Evolutionary conservation across 1,139 yeast species (phyloP).

Genomic region (Blastobotrys raffinosifermentans): DNA sequence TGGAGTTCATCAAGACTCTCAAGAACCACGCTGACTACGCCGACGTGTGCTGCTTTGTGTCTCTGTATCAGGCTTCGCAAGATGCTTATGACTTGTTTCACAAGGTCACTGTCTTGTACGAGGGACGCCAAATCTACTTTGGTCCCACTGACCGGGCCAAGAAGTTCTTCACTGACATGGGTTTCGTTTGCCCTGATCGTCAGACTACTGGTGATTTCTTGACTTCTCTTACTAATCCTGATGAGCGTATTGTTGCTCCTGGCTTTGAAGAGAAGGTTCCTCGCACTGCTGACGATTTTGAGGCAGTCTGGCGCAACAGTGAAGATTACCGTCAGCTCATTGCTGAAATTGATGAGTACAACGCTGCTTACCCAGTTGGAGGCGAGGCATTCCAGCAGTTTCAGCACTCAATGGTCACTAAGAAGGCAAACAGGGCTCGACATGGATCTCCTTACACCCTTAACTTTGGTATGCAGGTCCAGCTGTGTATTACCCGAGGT

Average conservation of each 20-base stretch:
- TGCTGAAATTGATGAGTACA: constrained; percentile 39
- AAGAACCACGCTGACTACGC: constrained; percentile 56
- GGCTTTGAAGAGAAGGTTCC: constrained; percentile 66
- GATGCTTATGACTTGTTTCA: constrained; percentile 72
- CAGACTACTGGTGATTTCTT: constrained; percentile 81
- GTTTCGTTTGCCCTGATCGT: constrained; percentile 65
- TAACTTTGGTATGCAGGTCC: constrained; percentile 58
- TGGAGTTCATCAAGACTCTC: constrained; percentile 66
- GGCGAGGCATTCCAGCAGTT: constrained; percentile 31
- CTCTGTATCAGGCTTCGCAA: constrained; percentile 80
- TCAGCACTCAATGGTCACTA: constrained; percentile 49
- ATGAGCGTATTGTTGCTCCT: constrained; percentile 49
- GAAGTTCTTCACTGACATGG: constrained; percentile 57
- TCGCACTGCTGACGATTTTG: constrained; percentile 62
- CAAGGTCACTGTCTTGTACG: constrained; percentile 65
- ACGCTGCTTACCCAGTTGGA: constrained; percentile 21
- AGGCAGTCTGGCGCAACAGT: constrained; percentile 58
- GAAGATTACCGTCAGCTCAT: constrained; percentile 40
- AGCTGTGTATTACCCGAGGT: constrained; percentile 56
- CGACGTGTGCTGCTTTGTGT: constrained; percentile 60
- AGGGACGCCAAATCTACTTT: constrained; percentile 71
- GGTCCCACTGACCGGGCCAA: constrained; percentile 60
- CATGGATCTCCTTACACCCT: constrained; percentile 59
- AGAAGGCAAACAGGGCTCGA: constrained; percentile 47
- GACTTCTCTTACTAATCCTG: constrained; percentile 71